A percentile compares a stretch with the other conserved stretches of the same genome.
Evolutionary conservation across 73 alveolate species (phyloP).

Genomic region (Paramecium primaurelia): DNA sequence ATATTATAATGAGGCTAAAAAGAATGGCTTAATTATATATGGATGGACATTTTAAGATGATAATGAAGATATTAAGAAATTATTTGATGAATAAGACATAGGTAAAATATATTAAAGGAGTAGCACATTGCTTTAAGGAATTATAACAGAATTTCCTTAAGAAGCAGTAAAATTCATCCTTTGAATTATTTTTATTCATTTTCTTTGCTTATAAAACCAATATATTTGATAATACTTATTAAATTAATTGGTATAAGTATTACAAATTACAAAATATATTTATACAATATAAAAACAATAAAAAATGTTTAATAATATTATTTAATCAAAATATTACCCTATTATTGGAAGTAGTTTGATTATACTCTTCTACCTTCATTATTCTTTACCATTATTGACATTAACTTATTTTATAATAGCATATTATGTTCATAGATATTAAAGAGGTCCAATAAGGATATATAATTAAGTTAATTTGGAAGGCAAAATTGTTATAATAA

Average conservation of each 20-base stretch:
- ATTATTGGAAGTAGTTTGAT: not conserved
- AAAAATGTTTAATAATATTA: not conserved
- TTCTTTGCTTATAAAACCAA: not conserved
- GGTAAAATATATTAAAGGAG: not conserved
- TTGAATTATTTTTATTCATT: not conserved
- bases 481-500: constrained; percentile 41
- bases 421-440: not conserved
- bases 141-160: constrained; percentile 38
- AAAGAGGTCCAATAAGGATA: not conserved
- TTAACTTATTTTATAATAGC: not conserved
- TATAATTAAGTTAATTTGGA: not conserved
- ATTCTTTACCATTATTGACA: not conserved
- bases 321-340: not conserved
- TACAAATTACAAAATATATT: no score
- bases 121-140: not conserved
- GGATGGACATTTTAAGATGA: constrained; percentile 49
- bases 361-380: not conserved
- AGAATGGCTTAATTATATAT: not conserved
- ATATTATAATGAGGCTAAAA: not conserved
- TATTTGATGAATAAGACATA: not conserved
- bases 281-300: not conserved
- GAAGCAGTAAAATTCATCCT: constrained; percentile 12
- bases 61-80: not conserved
- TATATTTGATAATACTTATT: not conserved
- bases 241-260: not conserved